phyloP scores from a whole-genome alignment of 768 basidiomycete genomes.

The Pisolithus albus region DNA sequence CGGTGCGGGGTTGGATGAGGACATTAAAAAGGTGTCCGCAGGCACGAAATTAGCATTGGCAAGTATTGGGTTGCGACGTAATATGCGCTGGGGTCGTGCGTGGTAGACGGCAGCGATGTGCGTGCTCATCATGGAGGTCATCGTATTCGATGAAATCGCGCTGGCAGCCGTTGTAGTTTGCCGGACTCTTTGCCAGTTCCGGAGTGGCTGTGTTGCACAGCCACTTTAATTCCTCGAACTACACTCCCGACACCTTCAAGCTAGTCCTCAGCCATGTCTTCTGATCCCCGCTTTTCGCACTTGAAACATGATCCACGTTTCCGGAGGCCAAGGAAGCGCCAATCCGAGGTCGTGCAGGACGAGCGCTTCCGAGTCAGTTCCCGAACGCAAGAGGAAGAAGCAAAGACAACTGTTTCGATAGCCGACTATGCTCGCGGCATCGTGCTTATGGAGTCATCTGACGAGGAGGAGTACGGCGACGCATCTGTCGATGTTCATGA shows the following conservation, averaged over 20 bases:
- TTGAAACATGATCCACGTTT: slow-evolving; percentile 92
- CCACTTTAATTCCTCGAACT: too few relatives aligned
- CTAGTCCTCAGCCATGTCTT: slow-evolving; percentile 10
- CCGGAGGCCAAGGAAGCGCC: slow-evolving; percentile 71
- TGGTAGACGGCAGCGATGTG: neutral
- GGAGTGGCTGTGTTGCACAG: too few relatives aligned
- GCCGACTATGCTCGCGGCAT: slow-evolving; percentile 90
- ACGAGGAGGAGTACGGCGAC: slow-evolving; percentile 43
- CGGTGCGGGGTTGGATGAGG: neutral
- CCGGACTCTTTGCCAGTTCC: too few relatives aligned
- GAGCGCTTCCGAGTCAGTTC: slow-evolving; percentile 86
- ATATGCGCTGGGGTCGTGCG: neutral
- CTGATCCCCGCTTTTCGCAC: slow-evolving; percentile 83
- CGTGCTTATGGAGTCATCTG: slow-evolving; percentile 81
- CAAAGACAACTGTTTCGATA: slow-evolving; percentile 22
- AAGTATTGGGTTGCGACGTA: neutral
- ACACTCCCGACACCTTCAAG: too few relatives aligned
- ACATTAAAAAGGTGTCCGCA: neutral
- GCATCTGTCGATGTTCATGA: slow-evolving; percentile 9
- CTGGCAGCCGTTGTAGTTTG: too few relatives aligned
- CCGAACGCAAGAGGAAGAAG: slow-evolving; percentile 22
- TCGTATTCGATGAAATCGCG: too few relatives aligned
- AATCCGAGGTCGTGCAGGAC: slow-evolving; percentile 82
- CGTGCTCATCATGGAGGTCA: neutral
- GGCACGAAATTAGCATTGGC: neutral